phyloP scores from a whole-genome alignment of 1,284 basidiomycete species.

The Phellopilus nigrolimitatus region DNA sequence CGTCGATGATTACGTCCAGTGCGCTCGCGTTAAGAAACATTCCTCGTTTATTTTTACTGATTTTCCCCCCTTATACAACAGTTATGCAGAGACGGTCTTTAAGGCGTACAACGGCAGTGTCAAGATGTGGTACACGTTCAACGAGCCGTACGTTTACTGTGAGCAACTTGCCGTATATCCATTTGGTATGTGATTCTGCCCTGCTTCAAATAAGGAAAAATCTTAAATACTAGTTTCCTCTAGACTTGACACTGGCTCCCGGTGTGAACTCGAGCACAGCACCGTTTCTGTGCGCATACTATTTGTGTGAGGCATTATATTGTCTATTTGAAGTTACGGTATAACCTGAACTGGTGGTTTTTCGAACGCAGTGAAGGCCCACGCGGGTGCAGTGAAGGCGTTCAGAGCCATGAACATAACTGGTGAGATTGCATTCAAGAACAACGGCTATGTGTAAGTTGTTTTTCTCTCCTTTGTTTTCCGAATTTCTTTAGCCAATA shows the following conservation, averaged over 20 bases:
- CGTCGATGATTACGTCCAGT: conserved; percentile 45
- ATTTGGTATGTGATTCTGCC: conserved; percentile 34
- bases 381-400: conserved; percentile 40
- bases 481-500: conserved; percentile 26
- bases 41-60: not conserved
- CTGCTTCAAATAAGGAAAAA: not conserved
- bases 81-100: conserved; percentile 45
- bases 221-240: not conserved
- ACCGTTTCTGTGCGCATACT: conserved; percentile 39
- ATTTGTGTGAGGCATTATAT: conserved; percentile 33
- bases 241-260: conserved; percentile 36
- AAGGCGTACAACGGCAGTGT: conserved; percentile 42
- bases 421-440: conserved; percentile 46
- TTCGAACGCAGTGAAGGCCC: conserved; percentile 37
- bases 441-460: conserved; percentile 41
- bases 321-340: not conserved
- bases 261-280: conserved; percentile 38
- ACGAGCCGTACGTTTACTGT: conserved; percentile 44
- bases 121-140: conserved; percentile 49
- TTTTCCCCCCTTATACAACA: conserved; percentile 18
- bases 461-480: not conserved
- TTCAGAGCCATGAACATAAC: conserved; percentile 42
- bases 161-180: conserved; percentile 35
- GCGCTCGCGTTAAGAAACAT: conserved; percentile 11
- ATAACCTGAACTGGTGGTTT: not conserved